phyloP scores from a whole-genome alignment of 2,329 filamentous ascomycete genomes.

The Colletotrichum sp. region DNA sequence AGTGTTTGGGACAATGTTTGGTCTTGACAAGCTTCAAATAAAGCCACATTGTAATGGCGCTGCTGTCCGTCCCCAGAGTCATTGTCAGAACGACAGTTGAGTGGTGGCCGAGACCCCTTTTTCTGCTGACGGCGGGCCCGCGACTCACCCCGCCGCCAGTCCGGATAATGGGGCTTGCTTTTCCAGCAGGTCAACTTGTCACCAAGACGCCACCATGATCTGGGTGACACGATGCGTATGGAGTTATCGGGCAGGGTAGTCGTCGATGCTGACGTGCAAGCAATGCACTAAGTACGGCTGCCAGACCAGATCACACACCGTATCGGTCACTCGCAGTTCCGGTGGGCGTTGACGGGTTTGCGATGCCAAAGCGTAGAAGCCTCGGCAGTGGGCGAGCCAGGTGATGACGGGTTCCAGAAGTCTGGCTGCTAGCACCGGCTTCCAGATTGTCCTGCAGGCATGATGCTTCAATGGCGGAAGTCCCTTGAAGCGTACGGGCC shows the following conservation, averaged over 20 bases:
- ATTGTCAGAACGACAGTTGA: not conserved
- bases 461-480: not conserved
- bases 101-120: slow-evolving; percentile 11
- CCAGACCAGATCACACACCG: not conserved
- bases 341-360: not conserved
- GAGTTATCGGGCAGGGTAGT: not conserved
- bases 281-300: not conserved
- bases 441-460: not conserved
- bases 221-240: not conserved
- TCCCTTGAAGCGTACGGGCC: not conserved
- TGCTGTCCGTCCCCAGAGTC: not conserved
- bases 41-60: slow-evolving; percentile 8
- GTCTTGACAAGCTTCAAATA: not conserved
- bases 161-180: not conserved
- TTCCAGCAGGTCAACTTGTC: not conserved
- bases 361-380: not conserved
- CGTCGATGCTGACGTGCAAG: not conserved
- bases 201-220: not conserved
- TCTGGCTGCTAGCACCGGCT: not conserved
- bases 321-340: not conserved
- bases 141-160: not conserved
- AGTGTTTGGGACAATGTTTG: not conserved
- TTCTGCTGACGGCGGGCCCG: not conserved
- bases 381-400: not conserved
- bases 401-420: not conserved